Percentiles rank a stretch among this genome's conserved stretches.
These are phyloP conservation scores for Paraphoma sp. DNA, from an alignment of 2,329 filamentous ascomycete species.

Conservation along the genomic window DNA sequence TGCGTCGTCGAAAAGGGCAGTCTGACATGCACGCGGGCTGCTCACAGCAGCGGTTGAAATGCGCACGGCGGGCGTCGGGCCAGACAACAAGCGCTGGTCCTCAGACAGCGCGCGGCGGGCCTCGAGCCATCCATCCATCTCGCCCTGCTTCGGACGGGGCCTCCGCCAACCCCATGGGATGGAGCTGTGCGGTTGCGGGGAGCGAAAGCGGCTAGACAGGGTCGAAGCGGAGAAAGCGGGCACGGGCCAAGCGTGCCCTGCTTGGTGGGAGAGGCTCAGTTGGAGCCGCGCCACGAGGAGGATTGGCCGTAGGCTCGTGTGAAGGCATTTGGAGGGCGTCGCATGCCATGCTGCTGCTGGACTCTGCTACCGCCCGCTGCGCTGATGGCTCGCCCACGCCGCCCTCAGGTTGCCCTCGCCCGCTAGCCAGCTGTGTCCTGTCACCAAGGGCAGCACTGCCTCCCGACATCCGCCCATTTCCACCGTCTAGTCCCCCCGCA, in stretches of 20 bases:
- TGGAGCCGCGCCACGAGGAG: slow-evolving; percentile 14
- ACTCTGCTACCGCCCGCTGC: background rate
- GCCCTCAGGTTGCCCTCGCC: background rate
- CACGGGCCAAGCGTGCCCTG: slow-evolving; percentile 7
- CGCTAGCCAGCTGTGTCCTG: background rate
- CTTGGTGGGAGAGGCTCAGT: slow-evolving; percentile 22
- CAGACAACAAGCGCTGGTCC: background rate
- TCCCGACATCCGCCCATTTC: background rate
- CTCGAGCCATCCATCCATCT: background rate
- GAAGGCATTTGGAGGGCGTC: background rate
- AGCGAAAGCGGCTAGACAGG: background rate
- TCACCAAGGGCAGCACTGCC: background rate
- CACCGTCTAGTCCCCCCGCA: slow-evolving; percentile 15
- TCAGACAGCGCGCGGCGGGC: background rate
- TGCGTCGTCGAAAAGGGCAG: background rate
- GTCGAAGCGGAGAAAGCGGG: slow-evolving; percentile 12
- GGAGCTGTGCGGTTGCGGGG: background rate
- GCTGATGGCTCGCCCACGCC: slow-evolving; percentile 1
- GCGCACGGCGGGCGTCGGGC: background rate
- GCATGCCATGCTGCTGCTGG: background rate
- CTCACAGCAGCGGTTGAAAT: background rate
- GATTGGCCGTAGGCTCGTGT: slow-evolving; percentile 7
- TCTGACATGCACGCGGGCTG: background rate
- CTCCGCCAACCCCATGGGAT: slow-evolving; percentile 14
- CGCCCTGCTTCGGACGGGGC: slow-evolving; percentile 3